phyloP scores from a whole-genome alignment of 1,139 yeast genomes.

The Magnusiomyces fungicola region DNA sequence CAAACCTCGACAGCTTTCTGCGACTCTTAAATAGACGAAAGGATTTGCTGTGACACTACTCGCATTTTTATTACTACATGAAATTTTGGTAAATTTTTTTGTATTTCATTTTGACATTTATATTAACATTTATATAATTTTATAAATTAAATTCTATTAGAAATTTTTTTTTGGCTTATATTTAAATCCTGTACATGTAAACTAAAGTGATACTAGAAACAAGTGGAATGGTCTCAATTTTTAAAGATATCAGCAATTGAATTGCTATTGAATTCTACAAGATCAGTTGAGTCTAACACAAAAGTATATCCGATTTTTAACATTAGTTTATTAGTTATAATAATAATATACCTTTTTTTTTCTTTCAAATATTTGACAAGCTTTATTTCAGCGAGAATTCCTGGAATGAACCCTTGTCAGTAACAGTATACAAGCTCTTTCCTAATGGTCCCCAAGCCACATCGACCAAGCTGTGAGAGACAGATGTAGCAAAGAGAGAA shows the following conservation, averaged over 20 bases:
- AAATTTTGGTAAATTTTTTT: neutral
- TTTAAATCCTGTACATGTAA: too few species aligned
- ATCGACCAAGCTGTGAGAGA: constrained; percentile 15
- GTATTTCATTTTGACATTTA: neutral
- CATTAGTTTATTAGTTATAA: too few species aligned
- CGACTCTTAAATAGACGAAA: neutral
- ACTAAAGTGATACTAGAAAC: too few species aligned
- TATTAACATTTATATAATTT: neutral
- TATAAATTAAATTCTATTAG: neutral
- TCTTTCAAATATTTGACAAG: too few species aligned
- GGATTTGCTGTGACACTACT: neutral
- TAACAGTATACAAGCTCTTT: constrained; percentile 16
- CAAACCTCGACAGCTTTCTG: neutral
- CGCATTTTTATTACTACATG: neutral
- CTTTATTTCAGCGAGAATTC: constrained; percentile 12
- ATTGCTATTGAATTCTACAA: too few species aligned
- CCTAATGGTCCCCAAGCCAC: constrained; percentile 21
- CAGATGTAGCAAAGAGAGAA: constrained; percentile 2
- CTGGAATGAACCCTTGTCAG: constrained; percentile 20
- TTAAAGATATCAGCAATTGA: too few species aligned
- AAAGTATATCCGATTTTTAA: too few species aligned
- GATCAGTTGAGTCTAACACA: too few species aligned
- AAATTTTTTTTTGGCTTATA: too few species aligned
- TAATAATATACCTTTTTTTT: too few species aligned
- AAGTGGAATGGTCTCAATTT: too few species aligned